Percentiles rank a stretch among this genome's conserved stretches.
phyloP scores from a whole-genome alignment of 2,329 filamentous ascomycete genomes.

The Exophiala calicioides region DNA sequence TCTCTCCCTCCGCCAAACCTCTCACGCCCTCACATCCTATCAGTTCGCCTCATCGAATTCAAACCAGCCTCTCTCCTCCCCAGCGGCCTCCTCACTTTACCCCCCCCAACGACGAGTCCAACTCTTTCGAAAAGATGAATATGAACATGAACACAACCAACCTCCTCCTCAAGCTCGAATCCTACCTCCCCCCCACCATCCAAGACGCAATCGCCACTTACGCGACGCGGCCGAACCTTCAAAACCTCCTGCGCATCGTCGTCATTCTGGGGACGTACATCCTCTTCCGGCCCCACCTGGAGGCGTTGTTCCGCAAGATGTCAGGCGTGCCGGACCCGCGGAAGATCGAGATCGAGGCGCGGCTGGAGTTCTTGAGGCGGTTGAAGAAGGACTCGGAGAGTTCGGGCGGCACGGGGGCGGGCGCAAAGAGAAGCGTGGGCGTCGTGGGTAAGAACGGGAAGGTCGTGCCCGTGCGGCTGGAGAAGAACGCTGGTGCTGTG shows the following conservation, averaged over 20 bases:
- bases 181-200: constrained; percentile 1
- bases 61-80: no score
- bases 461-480: neutral
- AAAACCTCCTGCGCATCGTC: constrained; percentile 18
- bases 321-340: constrained; percentile 17
- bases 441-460: neutral
- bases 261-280: constrained; percentile 25
- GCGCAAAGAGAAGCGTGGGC: neutral
- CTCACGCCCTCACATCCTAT: no score
- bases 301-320: constrained; percentile 19
- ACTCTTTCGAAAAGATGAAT: no score
- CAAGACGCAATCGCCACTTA: no score
- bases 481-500: neutral
- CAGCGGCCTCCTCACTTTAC: no score
- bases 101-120: no score
- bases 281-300: constrained; percentile 28
- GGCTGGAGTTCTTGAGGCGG: constrained; percentile 20
- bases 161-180: no score
- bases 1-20: no score
- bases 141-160: no score
- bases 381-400: constrained; percentile 10
- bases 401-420: neutral
- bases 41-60: no score
- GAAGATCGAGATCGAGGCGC: constrained; percentile 19
- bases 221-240: constrained; percentile 21